phyloP scores from a whole-genome alignment of 352 stramenopile genomes.

The Globisporangium middletonii region DNA sequence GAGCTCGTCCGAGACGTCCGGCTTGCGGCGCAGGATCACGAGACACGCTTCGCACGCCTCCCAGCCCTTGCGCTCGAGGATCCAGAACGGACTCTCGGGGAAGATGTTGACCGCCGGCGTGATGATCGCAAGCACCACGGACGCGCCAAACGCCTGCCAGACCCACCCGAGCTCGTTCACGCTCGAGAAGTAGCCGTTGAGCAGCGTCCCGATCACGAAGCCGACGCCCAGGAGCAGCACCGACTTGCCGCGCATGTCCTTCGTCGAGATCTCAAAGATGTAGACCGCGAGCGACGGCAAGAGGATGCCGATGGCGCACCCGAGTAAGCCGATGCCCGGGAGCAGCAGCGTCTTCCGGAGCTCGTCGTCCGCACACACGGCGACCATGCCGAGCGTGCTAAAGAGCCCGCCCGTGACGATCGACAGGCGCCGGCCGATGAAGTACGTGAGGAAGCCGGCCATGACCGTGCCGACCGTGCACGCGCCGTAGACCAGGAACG shows the following conservation, averaged over 20 bases:
- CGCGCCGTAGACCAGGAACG: conserved; percentile 47
- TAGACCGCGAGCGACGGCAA: conserved; percentile 68
- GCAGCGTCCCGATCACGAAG: conserved; percentile 52
- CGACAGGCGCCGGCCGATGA: conserved; percentile 51
- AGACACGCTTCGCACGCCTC: conserved; percentile 65
- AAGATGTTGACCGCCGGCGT: conserved; percentile 69
- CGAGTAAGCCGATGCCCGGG: conserved; percentile 55
- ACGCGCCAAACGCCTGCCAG: conserved; percentile 64
- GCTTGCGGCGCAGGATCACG: conserved; percentile 58
- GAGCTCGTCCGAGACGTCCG: conserved; percentile 60
- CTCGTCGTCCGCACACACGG: conserved; percentile 39
- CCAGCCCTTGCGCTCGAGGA: conserved; percentile 58
- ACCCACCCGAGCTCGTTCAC: conserved; percentile 68
- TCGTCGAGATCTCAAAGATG: conserved; percentile 78
- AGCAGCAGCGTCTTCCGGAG: conserved; percentile 30
- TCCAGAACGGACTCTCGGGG: conserved; percentile 73
- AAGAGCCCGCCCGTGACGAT: conserved; percentile 61
- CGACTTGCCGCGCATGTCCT: conserved; percentile 67
- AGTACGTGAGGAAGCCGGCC: conserved; percentile 45
- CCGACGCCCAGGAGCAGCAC: conserved; percentile 60
- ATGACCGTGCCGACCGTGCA: conserved; percentile 47
- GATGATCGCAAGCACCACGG: conserved; percentile 58
- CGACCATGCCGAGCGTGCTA: conserved; percentile 60
- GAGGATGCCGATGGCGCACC: conserved; percentile 50
- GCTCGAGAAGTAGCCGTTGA: conserved; percentile 45